Evolutionary conservation across 2,329 filamentous ascomycete species (phyloP).

Genomic region (Claviceps lovelessii): DNA sequence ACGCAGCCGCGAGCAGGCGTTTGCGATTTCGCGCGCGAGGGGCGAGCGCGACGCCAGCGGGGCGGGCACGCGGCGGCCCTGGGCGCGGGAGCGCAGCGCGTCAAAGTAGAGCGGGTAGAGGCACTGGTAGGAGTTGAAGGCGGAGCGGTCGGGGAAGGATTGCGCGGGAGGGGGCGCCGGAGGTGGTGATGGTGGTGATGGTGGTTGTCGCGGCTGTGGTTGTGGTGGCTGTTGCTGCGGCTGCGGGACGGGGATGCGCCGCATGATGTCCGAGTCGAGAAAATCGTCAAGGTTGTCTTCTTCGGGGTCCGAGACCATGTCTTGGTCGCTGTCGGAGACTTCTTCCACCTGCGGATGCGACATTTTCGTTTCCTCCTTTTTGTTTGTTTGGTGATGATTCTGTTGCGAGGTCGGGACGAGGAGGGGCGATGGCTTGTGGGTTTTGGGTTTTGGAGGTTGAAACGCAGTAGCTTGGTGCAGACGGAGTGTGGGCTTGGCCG

Average conservation of each 20-base stretch:
- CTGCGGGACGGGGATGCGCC: slow-evolving; percentile 19
- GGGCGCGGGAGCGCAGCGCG: slow-evolving; percentile 52
- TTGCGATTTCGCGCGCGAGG: slow-evolving; percentile 75
- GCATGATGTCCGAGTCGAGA: slow-evolving; percentile 41
- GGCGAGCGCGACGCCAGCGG: slow-evolving; percentile 69
- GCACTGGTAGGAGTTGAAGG: slow-evolving; percentile 68
- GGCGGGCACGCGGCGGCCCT: slow-evolving; percentile 66
- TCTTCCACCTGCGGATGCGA: slow-evolving; percentile 85
- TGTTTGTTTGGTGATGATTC: neutral
- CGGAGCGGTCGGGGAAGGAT: slow-evolving; percentile 30
- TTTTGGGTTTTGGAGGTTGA: too few relatives aligned
- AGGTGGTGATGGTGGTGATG: slow-evolving; percentile 14
- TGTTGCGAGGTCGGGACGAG: too few relatives aligned
- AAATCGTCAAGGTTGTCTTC: slow-evolving; percentile 68
- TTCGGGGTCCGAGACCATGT: slow-evolving; percentile 57
- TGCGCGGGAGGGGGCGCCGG: slow-evolving; percentile 13
- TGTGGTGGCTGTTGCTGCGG: neutral
- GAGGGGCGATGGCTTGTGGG: too few relatives aligned
- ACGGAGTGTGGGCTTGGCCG: too few relatives aligned
- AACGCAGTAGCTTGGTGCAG: too few relatives aligned
- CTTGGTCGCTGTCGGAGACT: slow-evolving; percentile 65
- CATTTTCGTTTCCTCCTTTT: slow-evolving; percentile 33
- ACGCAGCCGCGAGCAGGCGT: slow-evolving; percentile 62
- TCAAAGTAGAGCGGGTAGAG: slow-evolving; percentile 97
- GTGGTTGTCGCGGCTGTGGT: slow-evolving; percentile 13